Percentiles rank a stretch among this genome's conserved stretches.
phyloP scores from a whole-genome alignment of 1,139 yeast genomes.

The Maudiozyma humilis region DNA sequence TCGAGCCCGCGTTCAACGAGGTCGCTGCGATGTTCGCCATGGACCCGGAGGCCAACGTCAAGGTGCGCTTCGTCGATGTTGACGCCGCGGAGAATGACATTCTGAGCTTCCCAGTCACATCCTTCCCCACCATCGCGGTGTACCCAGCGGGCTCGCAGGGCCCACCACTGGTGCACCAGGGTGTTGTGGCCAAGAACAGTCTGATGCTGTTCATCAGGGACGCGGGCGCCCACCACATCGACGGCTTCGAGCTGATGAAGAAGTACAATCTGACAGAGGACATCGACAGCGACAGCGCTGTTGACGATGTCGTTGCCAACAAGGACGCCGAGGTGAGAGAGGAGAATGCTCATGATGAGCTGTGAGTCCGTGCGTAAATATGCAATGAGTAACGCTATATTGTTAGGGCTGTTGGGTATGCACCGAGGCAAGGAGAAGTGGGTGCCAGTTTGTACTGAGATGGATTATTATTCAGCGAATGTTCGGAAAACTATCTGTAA shows the following conservation, averaged over 20 bases:
- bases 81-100: conserved; percentile 90
- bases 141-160: conserved; percentile 83
- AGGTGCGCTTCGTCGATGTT: conserved; percentile 71
- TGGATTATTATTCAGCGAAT: too few relatives aligned
- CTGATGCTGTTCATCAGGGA: conserved; percentile 63
- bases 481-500: too few relatives aligned
- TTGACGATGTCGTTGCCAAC: not conserved
- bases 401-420: too few relatives aligned
- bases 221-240: conserved; percentile 51
- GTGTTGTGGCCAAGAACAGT: conserved; percentile 65
- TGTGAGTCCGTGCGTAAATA: too few relatives aligned
- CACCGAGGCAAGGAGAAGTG: too few relatives aligned
- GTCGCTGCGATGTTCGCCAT: conserved; percentile 59
- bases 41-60: conserved; percentile 37
- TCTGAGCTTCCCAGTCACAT: conserved; percentile 60
- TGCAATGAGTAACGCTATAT: too few relatives aligned
- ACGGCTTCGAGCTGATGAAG: conserved; percentile 34
- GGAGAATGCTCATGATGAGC: not conserved
- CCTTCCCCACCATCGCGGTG: conserved; percentile 86
- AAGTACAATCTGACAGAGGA: conserved; percentile 2
- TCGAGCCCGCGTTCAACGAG: conserved; percentile 85
- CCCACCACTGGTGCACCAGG: conserved; percentile 60
- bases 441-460: too few relatives aligned
- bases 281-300: not conserved
- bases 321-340: not conserved